Base-by-base conservation (phyloP, 1,284 basidiomycete species). In the Ceratobasidium sp. region DNA sequence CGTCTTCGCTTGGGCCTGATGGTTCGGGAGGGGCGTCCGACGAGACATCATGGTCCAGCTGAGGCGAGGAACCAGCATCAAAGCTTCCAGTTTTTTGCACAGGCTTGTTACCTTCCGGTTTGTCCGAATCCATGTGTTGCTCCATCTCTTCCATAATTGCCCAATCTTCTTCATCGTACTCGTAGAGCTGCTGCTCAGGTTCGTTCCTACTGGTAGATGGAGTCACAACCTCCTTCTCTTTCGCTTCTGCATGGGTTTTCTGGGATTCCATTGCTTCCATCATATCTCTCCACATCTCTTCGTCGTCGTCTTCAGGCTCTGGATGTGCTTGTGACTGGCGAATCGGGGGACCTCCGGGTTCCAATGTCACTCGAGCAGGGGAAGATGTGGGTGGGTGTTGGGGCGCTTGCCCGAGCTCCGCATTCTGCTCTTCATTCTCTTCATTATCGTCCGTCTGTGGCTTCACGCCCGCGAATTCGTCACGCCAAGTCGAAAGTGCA, bases 231-330 rank as follows among this genome's bases (percentile, higher is more conserved):
- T 71, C 30, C 14, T 16, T 55, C 16, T 43, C 14, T 28, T 67
- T 67, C 39, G 50, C 10, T 28, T n/a, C n/a, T n/a, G n/a, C n/a
- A n/a, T 26, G 36, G 28, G 79, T 79, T 18, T 55, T 6, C 55
- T 74, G 76, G 48, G 77, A 75, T 79, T 88, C 87, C 75, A 88
- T 83, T 77, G 92, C 89, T 59, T 85, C 80, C 65, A 90, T 79
- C 32, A 90, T 81, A 74, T 89, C 86, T 87, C 89, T 90, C 85
- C 92, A 87, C 4, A 89, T 87, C 52, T 89, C 86, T 64, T 89
- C n/a, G n/a, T n/a, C 85, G 55, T 89, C 88, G 62, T 84, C 82
- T 55, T 81, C 83, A 67, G 81, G 76, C 52, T 78, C 77, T 34
- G 75, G 76, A 10, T 72, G 69, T 18, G 75, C 71, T 72, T 78